These are phyloP conservation scores for Solanum dulcamara DNA, from an alignment of 257 asterid genomes.

Conservation along the genomic window DNA sequence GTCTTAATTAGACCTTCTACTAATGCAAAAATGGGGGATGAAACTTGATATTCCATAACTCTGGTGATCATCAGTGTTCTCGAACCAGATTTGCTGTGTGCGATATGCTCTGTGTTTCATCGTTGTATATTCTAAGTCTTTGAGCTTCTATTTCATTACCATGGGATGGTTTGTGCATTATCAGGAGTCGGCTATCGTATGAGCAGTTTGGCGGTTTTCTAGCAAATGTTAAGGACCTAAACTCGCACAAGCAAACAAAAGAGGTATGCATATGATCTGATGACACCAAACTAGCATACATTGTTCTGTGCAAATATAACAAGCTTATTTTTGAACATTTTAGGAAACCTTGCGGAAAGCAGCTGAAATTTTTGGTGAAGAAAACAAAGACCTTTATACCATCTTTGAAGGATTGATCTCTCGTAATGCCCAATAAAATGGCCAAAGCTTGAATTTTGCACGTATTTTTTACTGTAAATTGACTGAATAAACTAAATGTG, in stretches of 20 bases:
- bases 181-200: slow-evolving; percentile 70
- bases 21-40: background rate
- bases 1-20: background rate
- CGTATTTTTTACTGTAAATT: slow-evolving; percentile 16
- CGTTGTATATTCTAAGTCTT: background rate
- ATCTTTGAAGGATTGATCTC: slow-evolving; percentile 76
- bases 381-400: slow-evolving; percentile 74
- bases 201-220: slow-evolving; percentile 93
- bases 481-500: background rate
- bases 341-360: slow-evolving; percentile 83
- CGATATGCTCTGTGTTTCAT: background rate
- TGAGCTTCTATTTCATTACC: background rate
- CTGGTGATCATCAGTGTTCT: background rate
- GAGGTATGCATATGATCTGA: slow-evolving; percentile 36
- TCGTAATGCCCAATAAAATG: slow-evolving; percentile 49
- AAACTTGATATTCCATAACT: background rate
- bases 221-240: slow-evolving; percentile 84
- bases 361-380: slow-evolving; percentile 78
- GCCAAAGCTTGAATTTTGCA: background rate
- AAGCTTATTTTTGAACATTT: background rate
- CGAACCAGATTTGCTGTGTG: background rate
- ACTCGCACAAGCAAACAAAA: slow-evolving; percentile 87
- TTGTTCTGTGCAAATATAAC: background rate
- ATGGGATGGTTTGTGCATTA: background rate
- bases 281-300: background rate